Conservation (phyloP, 108 stramenopile species). For the Nannochloropsis salina region DNA sequence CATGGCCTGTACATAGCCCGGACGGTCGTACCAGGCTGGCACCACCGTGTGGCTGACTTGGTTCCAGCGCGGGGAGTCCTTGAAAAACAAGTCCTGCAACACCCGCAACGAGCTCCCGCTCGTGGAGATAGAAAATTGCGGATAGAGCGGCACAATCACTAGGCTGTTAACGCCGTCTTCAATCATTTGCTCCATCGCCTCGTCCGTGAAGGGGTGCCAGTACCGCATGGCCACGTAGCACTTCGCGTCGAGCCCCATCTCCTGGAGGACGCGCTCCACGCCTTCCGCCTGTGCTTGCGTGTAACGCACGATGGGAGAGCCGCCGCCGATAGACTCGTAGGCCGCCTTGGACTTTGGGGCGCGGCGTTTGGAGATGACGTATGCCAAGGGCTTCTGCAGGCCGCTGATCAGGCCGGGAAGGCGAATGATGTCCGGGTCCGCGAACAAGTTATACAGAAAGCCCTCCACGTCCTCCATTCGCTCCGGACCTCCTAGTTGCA, state of each 20-base stretch:
- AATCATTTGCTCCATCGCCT: slow-evolving; percentile 73
- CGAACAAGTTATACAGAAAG: slow-evolving; percentile 87
- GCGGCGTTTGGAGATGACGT: slow-evolving; percentile 74
- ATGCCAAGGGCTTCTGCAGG: slow-evolving; percentile 44
- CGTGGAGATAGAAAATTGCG: slow-evolving; percentile 92
- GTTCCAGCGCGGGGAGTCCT: slow-evolving; percentile 57
- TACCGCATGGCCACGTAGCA: slow-evolving; percentile 97
- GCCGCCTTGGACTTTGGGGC: slow-evolving; percentile 86
- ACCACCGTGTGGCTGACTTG: slow-evolving; percentile 90
- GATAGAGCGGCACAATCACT: slow-evolving; percentile 88
- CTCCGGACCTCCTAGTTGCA: slow-evolving; percentile 92
- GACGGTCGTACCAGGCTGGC: slow-evolving; percentile 83
- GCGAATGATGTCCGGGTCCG: slow-evolving; percentile 96
- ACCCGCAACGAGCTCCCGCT: slow-evolving; percentile 82
- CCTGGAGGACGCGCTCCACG: slow-evolving; percentile 39
- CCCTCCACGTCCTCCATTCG: slow-evolving; percentile 76
- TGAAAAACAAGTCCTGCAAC: slow-evolving; percentile 82
- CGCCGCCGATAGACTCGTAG: slow-evolving; percentile 92
- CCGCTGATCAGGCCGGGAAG: slow-evolving; percentile 33
- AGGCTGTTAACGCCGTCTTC: slow-evolving; percentile 72
- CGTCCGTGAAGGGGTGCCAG: slow-evolving; percentile 95
- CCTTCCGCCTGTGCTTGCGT: slow-evolving; percentile 41
- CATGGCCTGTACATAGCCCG: slow-evolving; percentile 82
- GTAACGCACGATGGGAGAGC: slow-evolving; percentile 87
- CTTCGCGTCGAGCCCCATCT: slow-evolving; percentile 56